A percentile compares a stretch with the other conserved stretches of the same genome.
These are phyloP conservation scores for Trypanosomatidae sp. DNA, from an alignment of 208 protist species.

Conservation along the genomic window DNA sequence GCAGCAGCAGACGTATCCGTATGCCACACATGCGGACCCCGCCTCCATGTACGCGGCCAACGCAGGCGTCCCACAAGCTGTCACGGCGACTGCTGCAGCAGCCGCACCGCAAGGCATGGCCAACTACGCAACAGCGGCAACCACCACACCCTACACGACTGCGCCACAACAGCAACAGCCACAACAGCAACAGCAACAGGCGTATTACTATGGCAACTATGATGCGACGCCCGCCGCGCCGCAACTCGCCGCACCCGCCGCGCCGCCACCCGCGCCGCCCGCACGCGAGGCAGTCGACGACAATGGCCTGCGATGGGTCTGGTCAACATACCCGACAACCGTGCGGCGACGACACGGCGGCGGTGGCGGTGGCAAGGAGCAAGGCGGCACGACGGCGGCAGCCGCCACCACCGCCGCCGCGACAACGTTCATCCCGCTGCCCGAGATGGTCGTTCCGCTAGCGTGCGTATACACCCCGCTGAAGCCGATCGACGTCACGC, in stretches of 20 bases:
- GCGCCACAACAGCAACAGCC: neutral
- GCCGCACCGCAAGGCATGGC: neutral
- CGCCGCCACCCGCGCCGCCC: slow-evolving; percentile 9
- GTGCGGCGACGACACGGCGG: slow-evolving; percentile 1
- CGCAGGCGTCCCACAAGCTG: no score
- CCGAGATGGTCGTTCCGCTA: slow-evolving; percentile 81
- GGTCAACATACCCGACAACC: slow-evolving; percentile 75
- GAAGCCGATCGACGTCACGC: slow-evolving; percentile 19
- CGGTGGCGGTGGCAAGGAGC: neutral
- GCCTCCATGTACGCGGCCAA: no score
- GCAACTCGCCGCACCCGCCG: neutral
- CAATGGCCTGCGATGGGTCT: slow-evolving; percentile 81
- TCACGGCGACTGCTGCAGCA: neutral
- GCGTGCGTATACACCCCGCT: slow-evolving; percentile 86
- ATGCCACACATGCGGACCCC: no score
- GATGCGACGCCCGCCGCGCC: neutral
- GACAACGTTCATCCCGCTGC: slow-evolving; percentile 16
- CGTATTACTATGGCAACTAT: neutral
- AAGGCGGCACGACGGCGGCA: neutral
- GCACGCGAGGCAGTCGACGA: slow-evolving; percentile 29
- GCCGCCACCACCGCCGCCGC: neutral
- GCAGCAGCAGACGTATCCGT: no score
- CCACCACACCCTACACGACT: neutral
- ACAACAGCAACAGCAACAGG: slow-evolving; percentile 3
- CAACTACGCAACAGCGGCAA: slow-evolving; percentile 3